phyloP scores from a whole-genome alignment of 345 rosid species.

The Salix suchowensis region DNA sequence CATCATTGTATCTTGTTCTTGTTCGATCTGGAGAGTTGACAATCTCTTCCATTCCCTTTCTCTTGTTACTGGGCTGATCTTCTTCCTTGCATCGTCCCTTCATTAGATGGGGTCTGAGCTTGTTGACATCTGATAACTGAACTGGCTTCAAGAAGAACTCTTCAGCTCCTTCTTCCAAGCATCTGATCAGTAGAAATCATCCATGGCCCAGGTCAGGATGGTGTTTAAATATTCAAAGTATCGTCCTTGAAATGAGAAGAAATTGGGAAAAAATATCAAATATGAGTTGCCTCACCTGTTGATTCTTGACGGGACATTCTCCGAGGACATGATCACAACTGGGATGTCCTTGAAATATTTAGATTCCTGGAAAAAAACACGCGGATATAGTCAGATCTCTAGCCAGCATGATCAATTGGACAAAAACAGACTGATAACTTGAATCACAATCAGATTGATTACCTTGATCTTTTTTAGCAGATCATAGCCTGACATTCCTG shows the following conservation, averaged over 20 bases:
- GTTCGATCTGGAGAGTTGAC: constrained; percentile 27
- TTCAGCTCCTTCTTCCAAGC: constrained; percentile 87
- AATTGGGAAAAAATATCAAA: neutral
- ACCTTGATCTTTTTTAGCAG: constrained; percentile 81
- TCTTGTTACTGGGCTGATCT: constrained; percentile 23
- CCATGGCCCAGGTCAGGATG: neutral
- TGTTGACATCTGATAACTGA: constrained; percentile 70
- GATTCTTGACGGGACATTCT: constrained; percentile 79
- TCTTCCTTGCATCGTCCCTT: constrained; percentile 35
- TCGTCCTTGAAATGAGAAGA: neutral
- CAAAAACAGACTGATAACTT: neutral
- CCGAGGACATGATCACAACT: constrained; percentile 92
- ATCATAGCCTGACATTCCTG: constrained; percentile 97
- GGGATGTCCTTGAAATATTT: constrained; percentile 65
- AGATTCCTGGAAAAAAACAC: constrained; percentile 48
- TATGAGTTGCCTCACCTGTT: constrained; percentile 35
- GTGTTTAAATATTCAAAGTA: neutral
- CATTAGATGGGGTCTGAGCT: constrained; percentile 57
- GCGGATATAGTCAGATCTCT: neutral
- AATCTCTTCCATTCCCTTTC: constrained; percentile 39
- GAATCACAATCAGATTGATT: neutral
- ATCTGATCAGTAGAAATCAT: constrained; percentile 33
- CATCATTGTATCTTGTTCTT: constrained; percentile 27
- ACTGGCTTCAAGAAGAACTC: constrained; percentile 90
- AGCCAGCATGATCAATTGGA: neutral